A percentile compares a stretch with the other conserved stretches of the same genome.
phyloP scores from a whole-genome alignment of 2,329 filamentous ascomycete genomes.

The Xylariaceae sp. region DNA sequence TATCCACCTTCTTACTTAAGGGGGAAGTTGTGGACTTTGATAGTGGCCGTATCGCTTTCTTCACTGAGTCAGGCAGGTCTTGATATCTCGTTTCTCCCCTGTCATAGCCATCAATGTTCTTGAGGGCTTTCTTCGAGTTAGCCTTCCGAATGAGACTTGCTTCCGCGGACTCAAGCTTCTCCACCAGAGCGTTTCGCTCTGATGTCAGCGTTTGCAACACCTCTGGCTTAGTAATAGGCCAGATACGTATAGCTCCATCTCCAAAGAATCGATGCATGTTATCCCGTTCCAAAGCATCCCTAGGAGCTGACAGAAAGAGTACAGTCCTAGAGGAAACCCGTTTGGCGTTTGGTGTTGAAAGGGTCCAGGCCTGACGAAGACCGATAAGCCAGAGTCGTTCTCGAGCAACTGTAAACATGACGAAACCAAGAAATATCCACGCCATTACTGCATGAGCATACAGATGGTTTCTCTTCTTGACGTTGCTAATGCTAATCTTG shows the following conservation, averaged over 20 bases:
- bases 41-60: slow-evolving; percentile 36
- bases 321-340: slow-evolving; percentile 91
- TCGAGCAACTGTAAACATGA: slow-evolving; percentile 87
- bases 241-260: slow-evolving; percentile 78
- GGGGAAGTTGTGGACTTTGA: slow-evolving; percentile 70
- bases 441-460: slow-evolving; percentile 84
- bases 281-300: slow-evolving; percentile 74
- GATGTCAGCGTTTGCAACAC: slow-evolving; percentile 79
- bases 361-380: slow-evolving; percentile 89
- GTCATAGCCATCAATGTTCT: slow-evolving; percentile 20
- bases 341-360: slow-evolving; percentile 81
- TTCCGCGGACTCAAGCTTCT: slow-evolving; percentile 83
- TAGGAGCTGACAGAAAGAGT: slow-evolving; percentile 86
- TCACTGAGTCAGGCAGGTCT: slow-evolving; percentile 35
- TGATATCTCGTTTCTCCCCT: slow-evolving; percentile 22
- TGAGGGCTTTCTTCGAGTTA: slow-evolving; percentile 63
- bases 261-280: slow-evolving; percentile 81
- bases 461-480: slow-evolving; percentile 67
- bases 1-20: slow-evolving; percentile 81
- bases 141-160: slow-evolving; percentile 79
- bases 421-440: slow-evolving; percentile 85
- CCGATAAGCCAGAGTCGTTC: slow-evolving; percentile 95
- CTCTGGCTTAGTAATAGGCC: slow-evolving; percentile 78
- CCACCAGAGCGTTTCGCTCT: slow-evolving; percentile 75
- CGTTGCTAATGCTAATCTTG: slow-evolving; percentile 61